Evolutionary conservation across 2,329 filamentous ascomycete genomes (phyloP), one percentile per base, ranked within the genome.

Genomic region (Coniochaeta ligniaria): DNA sequence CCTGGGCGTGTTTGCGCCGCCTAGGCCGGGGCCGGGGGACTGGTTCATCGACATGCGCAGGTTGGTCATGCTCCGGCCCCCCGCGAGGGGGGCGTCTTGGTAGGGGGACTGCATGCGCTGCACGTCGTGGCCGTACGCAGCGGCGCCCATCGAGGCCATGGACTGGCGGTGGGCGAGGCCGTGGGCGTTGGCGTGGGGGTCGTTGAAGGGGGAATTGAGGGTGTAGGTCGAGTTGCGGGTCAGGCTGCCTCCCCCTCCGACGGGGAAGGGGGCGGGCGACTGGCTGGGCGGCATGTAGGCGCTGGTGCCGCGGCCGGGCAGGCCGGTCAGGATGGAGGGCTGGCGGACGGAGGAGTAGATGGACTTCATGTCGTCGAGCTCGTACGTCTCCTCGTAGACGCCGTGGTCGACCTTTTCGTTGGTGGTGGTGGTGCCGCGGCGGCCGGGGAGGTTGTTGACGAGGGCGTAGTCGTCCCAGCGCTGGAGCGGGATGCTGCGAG

Each of bases 331-430:
- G 65, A 98, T 88, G 1, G 93, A 97, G 8, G 92, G 92, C 82
- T 74, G 93, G 79, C 82, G 94, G 62, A 93, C 91, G 0, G 92
- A 96, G 6, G 93, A 97, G 79, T 98, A 98, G 62, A 96, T 88
- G 0, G 92, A 96, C 73, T 92, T 93, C 82, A 98, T 96, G 73
- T 99, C 95, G 72, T 99, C 96, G 89, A 98, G 93, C 76, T 99
- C 95, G 70, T 92, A 96, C 64, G 89, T 86, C 63, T 94, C 90
- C 45, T 88, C 84, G 68, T 92, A 94, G 6, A 78, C 77, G 56
- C 81, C 84, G 26, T 85, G 82, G 63, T 90, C 92, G 26, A 85
- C 81, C 59, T 77, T 78, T 59, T 90, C 89, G 41, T 79, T 76
- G 59, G 80, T 79, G 33, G 85, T 76, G 59, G 80, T 79, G 33